Base-by-base conservation (phyloP, 768 basidiomycete species). In the Xerocomellus intermedius region DNA sequence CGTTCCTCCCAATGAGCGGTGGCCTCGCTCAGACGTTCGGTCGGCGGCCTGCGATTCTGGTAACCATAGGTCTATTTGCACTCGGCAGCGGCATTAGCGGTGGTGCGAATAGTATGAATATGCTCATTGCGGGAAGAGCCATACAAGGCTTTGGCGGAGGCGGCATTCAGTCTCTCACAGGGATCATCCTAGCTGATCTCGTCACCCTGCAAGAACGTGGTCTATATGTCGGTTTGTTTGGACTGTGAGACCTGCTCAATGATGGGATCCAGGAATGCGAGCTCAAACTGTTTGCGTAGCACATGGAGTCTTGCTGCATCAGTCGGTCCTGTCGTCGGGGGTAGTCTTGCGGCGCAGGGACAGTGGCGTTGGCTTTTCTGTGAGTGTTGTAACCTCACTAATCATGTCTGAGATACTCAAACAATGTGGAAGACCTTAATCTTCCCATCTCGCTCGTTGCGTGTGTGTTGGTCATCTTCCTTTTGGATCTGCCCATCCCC, bases 401-500 rank as follows among this genome's bases (percentile, higher is more conserved):
- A 21, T 19, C 5, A 0, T 13, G 13, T 22, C 39, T 22, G 39
- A 21, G 19, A 14, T 6, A 17, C 41, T 36, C 9, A 30, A 33
- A n/a, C 44, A 7, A 42, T 5, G 16, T 28, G 38, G 1, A 28
- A 76, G 74, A 76, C 55, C 64, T 78, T n/a, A 77, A 77, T 48
- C 59, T 77, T 37, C 77, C 76, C 2, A 38, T 38, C 37, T 38
- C 37, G n/a, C n/a, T 38, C 37, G 17, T 38, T 9, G 37, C 37
- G 8, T 17, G 67, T 8, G 2, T 64, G 0, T 56, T 70, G 0
- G 70, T 73, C 1, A 41, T 67, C 1, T 44, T 74, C 22, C 69
- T 75, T 46, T 62, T 76, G 22, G 58, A 62, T 32, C 58, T 79
- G 3, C 68, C 59, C 24, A 71, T 62, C 4, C 79, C 78, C 0